Evolutionary conservation across 2,329 filamentous ascomycete genomes (phyloP).

Genomic region (Diaporthe nobilis): DNA sequence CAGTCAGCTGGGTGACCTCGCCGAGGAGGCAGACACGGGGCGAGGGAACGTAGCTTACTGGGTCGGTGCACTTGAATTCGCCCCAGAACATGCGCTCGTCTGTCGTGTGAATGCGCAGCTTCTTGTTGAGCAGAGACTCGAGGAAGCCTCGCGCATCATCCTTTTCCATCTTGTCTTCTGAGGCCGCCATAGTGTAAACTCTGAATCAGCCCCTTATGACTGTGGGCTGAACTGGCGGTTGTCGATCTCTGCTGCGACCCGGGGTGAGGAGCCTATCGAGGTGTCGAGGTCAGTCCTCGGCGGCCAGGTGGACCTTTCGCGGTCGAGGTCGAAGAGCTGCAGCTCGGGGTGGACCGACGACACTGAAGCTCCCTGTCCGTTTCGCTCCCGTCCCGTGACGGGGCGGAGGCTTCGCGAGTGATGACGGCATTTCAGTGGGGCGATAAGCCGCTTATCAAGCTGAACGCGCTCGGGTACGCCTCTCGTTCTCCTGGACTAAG

Average conservation of each 20-base stretch:
- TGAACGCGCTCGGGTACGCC: slow-evolving; percentile 24
- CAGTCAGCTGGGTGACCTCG: neutral
- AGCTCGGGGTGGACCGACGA: neutral
- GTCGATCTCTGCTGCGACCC: neutral
- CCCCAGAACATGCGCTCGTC: slow-evolving; percentile 93
- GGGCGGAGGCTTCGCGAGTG: slow-evolving; percentile 40
- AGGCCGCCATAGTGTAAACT: slow-evolving; percentile 15
- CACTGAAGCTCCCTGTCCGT: slow-evolving; percentile 1
- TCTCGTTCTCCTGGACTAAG: neutral
- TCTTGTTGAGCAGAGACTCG: slow-evolving; percentile 80
- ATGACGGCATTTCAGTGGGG: slow-evolving; percentile 39
- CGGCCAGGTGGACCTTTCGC: slow-evolving; percentile 34
- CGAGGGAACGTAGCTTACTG: slow-evolving; percentile 66
- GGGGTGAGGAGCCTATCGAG: slow-evolving; percentile 16
- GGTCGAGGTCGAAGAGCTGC: neutral
- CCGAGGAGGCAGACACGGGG: neutral
- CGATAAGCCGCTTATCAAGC: slow-evolving; percentile 18
- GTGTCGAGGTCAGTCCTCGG: slow-evolving; percentile 25
- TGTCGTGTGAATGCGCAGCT: slow-evolving; percentile 82
- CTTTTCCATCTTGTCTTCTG: slow-evolving; percentile 59
- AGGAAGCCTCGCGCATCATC: slow-evolving; percentile 70
- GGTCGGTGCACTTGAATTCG: slow-evolving; percentile 94
- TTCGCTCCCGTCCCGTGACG: slow-evolving; percentile 39
- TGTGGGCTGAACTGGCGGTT: neutral
- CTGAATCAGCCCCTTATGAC: neutral